phyloP scores from a whole-genome alignment of 169 alveolate species.

The Eimeria falciformis region DNA sequence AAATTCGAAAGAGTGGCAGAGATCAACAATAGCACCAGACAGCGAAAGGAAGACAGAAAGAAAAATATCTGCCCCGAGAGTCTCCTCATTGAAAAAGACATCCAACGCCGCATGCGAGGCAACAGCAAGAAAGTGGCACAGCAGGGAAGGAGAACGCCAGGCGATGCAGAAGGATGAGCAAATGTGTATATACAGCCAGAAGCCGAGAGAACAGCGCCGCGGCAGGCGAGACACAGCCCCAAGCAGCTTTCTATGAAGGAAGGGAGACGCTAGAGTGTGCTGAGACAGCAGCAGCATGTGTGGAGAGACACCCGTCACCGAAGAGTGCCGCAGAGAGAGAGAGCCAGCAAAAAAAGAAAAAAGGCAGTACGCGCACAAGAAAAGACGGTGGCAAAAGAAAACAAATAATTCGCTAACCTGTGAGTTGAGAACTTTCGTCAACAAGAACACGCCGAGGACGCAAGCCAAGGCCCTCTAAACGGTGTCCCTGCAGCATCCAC shows the following conservation, averaged over 20 bases:
- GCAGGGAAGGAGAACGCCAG: conserved; percentile 11
- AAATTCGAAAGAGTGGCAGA: not conserved
- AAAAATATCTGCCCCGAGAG: too few species aligned
- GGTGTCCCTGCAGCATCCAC: conserved; percentile 45
- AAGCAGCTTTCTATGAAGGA: too few species aligned
- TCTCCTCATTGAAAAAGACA: too few species aligned
- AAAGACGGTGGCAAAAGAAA: not conserved
- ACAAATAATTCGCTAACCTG: too few species aligned
- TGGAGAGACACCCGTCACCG: not conserved
- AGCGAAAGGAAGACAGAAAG: not conserved
- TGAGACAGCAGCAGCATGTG: too few species aligned
- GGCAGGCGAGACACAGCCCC: too few species aligned
- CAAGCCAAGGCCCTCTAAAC: conserved; percentile 13
- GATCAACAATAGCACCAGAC: not conserved
- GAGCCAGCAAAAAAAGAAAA: not conserved
- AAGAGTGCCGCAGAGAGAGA: not conserved
- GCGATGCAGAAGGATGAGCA: not conserved
- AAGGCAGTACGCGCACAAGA: not conserved
- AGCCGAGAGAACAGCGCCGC: too few species aligned
- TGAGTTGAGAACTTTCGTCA: conserved; percentile 64
- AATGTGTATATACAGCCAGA: not conserved
- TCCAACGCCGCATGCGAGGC: too few species aligned
- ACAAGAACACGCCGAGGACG: conserved; percentile 66
- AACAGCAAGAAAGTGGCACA: too few species aligned
- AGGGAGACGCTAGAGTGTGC: too few species aligned